phyloP scores from a whole-genome alignment of 2,329 filamentous ascomycete species.

The Beauveria asiatica region DNA sequence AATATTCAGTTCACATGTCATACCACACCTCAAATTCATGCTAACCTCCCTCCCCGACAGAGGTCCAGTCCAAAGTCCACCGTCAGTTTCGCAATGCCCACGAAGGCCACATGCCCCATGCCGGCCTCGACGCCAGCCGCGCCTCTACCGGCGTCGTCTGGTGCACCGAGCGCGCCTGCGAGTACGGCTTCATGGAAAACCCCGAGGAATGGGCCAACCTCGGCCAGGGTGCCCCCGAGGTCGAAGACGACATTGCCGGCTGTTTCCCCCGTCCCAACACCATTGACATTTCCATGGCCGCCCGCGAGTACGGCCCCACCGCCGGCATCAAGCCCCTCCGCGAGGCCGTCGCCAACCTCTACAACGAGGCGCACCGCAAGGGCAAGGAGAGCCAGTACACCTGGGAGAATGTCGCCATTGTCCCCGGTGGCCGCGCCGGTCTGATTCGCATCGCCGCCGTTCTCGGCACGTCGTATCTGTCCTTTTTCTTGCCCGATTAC shows the following conservation, averaged over 20 bases:
- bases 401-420: conserved; percentile 96
- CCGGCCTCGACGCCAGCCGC: conserved; percentile 79
- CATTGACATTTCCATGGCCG: conserved; percentile 69
- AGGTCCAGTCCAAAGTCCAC: conserved; percentile 76
- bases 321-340: conserved; percentile 87
- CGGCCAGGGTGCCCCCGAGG: conserved; percentile 88
- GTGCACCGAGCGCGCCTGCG: conserved; percentile 79
- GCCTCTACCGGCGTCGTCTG: conserved; percentile 92
- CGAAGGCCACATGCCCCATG: conserved; percentile 83
- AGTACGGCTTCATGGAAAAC: conserved; percentile 80
- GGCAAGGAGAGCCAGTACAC: conserved; percentile 86
- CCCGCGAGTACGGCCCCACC: conserved; percentile 86
- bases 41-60: conserved; percentile 33
- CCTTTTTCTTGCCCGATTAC: conserved; percentile 92
- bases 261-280: conserved; percentile 75
- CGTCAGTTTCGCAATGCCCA: conserved; percentile 83
- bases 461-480: conserved; percentile 82
- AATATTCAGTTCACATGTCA: background rate
- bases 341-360: conserved; percentile 81
- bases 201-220: conserved; percentile 85
- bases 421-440: conserved; percentile 85
- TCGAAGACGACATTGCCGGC: conserved; percentile 84
- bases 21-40: background rate
- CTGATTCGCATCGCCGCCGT: conserved; percentile 93
- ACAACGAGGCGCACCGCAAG: conserved; percentile 86